Evolutionary conservation across 2,329 filamentous ascomycete species (phyloP).

Genomic region (Calonectria pteridis): DNA sequence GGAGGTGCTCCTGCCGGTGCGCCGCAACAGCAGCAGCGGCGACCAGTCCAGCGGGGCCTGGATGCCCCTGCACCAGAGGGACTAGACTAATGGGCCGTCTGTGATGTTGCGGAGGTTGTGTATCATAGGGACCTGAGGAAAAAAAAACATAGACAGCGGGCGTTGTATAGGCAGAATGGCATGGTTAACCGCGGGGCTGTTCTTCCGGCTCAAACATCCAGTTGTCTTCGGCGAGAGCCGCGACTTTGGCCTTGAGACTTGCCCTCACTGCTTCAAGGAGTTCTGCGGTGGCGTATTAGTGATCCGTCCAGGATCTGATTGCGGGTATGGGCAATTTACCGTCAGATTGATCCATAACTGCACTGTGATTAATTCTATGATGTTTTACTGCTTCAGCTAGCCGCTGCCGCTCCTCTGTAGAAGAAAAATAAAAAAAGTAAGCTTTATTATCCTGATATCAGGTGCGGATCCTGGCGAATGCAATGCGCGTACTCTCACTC

Average conservation of each 20-base stretch:
- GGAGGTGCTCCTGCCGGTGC: conserved; percentile 70
- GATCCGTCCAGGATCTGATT: background rate
- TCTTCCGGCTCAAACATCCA: conserved; percentile 91
- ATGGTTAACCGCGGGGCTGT: conserved; percentile 53
- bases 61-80: conserved; percentile 69
- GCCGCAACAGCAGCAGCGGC: conserved; percentile 51
- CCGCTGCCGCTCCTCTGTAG: conserved; percentile 68
- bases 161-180: conserved; percentile 38
- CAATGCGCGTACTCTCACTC: conserved; percentile 62
- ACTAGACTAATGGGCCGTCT: conserved; percentile 61
- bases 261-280: conserved; percentile 77
- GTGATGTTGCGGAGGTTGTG: conserved; percentile 27
- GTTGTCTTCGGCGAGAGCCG: conserved; percentile 81
- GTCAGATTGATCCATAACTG: conserved; percentile 72
- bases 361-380: conserved; percentile 67
- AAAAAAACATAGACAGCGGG: conserved; percentile 43
- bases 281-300: conserved; percentile 60
- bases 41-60: conserved; percentile 58
- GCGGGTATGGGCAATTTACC: conserved; percentile 58
- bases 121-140: conserved; percentile 40
- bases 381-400: conserved; percentile 72
- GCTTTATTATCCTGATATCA: background rate
- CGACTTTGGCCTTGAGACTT: conserved; percentile 79
- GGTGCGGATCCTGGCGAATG: background rate
- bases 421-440: conserved; percentile 2